Base-by-base conservation (phyloP, 805 yeast genomes). In the Kregervanrija fluxuum region DNA sequence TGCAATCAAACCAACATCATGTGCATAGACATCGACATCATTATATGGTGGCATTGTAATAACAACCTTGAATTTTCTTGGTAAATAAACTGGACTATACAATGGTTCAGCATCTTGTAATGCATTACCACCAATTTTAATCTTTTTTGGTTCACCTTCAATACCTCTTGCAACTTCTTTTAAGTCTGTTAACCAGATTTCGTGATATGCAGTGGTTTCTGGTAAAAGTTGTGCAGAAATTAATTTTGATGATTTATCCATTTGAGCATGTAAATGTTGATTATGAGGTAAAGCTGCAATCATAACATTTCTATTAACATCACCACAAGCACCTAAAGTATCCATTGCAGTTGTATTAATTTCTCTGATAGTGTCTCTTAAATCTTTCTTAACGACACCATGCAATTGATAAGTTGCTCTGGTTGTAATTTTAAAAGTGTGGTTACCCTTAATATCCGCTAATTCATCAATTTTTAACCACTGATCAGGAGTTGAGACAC, bases 251-350 rank as follows among this genome's bases (percentile, higher is more conserved):
- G 75, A 66, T 11, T 72, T 69, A 36, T 81, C 74, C 52, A 91
- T 75, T 67, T 90, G 90, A 31, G 68, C 66, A 62, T 91, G 97
- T 43, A 91, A 75, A 59, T 80, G 80, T 42, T 89, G 85, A 60
- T 88, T 88, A 30, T 75, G 76, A 13, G 97, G 97, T 31, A 87
- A 71, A n/a, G 96, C 95, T 47, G 91, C 77, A 44, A 85, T 75
- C 82, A 90, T 91, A 37, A 91, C 96, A 61, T 91, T 91, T 77
- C 98, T 84, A 70, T 87, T 86, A 37, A 91, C 98, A 70, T 91
- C 98, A 73, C 98, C 98, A 74, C 97, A 91, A 1, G 98, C 98
- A 48, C 95, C 98, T 48, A 91, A 75, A 8, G 97, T 90, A 62
- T 93, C 98, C 83, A 91, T 75, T 56, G 91, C 74, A 6, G 82